Conservation (phyloP, 345 rosid species). For the Populus nigra region DNA sequence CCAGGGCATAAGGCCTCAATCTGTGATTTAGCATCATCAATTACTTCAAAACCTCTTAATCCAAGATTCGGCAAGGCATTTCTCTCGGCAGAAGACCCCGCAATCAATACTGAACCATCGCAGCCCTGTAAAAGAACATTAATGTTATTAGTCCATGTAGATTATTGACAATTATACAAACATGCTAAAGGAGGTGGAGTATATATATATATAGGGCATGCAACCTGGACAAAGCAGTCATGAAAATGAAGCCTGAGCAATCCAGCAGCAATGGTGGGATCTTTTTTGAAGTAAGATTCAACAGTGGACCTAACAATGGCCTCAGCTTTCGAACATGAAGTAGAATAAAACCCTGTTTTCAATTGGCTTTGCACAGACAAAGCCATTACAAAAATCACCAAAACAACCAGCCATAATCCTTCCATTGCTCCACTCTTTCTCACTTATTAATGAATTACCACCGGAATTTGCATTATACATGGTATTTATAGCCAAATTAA, state of each 20-base stretch:
- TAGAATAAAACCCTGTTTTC: constrained; percentile 56
- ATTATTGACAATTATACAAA: background rate
- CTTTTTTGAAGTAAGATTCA: constrained; percentile 52
- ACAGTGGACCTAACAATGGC: constrained; percentile 53
- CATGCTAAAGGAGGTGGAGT: background rate
- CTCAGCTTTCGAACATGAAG: constrained; percentile 58
- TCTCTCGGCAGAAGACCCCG: constrained; percentile 33
- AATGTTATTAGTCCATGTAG: background rate
- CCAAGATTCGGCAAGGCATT: constrained; percentile 32
- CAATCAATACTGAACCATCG: constrained; percentile 36
- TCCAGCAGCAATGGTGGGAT: constrained; percentile 58
- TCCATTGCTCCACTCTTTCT: constrained; percentile 7
- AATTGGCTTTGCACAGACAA: constrained; percentile 33
- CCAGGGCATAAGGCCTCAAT: constrained; percentile 38
- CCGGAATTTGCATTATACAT: background rate
- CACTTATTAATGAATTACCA: background rate
- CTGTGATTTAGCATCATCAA: constrained; percentile 39
- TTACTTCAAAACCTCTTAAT: constrained; percentile 36
- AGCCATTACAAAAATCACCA: constrained; percentile 17
- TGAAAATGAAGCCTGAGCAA: constrained; percentile 78
- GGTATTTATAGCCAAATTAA: background rate
- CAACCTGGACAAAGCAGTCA: constrained; percentile 71
- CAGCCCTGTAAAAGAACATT: constrained; percentile 26
- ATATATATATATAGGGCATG: background rate
- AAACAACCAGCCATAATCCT: constrained; percentile 5